Evolutionary conservation across 1,284 basidiomycete genomes (phyloP), one percentile per base, ranked within the genome.

Genomic region (Thecaphora frezii): DNA sequence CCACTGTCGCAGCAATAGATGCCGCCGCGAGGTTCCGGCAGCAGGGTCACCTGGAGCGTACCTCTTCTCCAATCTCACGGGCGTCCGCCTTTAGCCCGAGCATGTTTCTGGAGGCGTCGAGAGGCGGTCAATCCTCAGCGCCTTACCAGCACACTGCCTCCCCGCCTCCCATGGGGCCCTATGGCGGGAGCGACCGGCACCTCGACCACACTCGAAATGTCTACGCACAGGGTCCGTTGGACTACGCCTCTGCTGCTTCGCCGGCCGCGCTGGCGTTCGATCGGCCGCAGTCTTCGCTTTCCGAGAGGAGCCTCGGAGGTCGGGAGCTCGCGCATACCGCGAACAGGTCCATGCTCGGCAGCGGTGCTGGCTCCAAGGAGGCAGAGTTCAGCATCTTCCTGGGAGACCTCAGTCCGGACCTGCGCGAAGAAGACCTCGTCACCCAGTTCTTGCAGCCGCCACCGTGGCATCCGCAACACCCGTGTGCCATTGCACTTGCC

Each of bases 341-440:
- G 22, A 18, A 16, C 26, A 13, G 41, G 36, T 19, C 41, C 18
- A 18, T 18, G 36, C n/a, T 38, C 13, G 39, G 19, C 19, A 13
- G 30, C 5, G 44, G 44, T 30, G 44, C 22, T 7, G 38, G 18
- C 3, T 10, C 21, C 51, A 62, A 57, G 47, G 66, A 60, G 10
- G 46, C 63, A 25, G 61, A 66, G 40, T 73, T 64, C 51, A 70
- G 68, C 58, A 66, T 76, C 55, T 69, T 74, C 46, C 66, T 77
- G 2, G 71, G 71, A 12, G 70, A 73, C 13, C 62, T 76, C 4
- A 64, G 61, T 24, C 64, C 66, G 3, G 68, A 73, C 30, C 51
- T 77, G 30, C 66, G 64, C 26, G 73, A 78, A 30, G 70, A 73
- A 18, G 76, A 78, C 48, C 49, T 77, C 2, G 64, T 74, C 0